Evolutionary conservation across 192 early-diverging fungal genomes (phyloP), one percentile per base, ranked within the genome.

Genomic region (Gaertneriomyces semiglobifer): DNA sequence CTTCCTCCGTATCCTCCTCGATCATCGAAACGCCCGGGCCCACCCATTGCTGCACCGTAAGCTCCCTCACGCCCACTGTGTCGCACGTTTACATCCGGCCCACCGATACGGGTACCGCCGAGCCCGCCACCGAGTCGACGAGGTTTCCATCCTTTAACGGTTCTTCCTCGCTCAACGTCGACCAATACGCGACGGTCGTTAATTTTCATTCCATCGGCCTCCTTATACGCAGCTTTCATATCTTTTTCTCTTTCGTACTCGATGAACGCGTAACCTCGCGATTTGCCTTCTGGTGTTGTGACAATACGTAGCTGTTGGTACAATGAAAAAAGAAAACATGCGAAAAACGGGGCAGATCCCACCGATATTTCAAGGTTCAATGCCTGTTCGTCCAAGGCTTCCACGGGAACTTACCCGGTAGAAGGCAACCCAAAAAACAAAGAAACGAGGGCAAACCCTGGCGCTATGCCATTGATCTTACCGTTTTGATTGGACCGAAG

Each of bases 151-250:
- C 89, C 93, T 66, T 93, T 94, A 10, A 98, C 96, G 4, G 96
- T 98, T 46, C 96, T 84, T 4, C 94, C 96, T 61, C 94, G 87
- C 72, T 98, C 96, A 25, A 98, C 94, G 73, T 98, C 96, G 2
- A 96, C 93, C 18, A 96, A 74, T 19, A 96, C 79, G 43, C 92
- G 85, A 19, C 92, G 86, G 20, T 90, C 91, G 50, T 90, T 77
- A 19, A 98, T 82, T 66, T 92, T 92, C 58, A 89, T 74, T 4
- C 92, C 93, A 74, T 98, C 96, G 6, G 91, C 90, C 67, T 90
- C 89, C 59, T 90, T 89, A 70, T 89, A 92, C 6, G 91, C 91
- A 47, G 83, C 80, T 61, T 84, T 84, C 88, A 94, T 86, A 63
- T 90, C 91, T 16, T 80, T 75, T 75, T 98, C 96, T 52, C 88